Percentiles rank a stretch among this genome's conserved stretches.
Evolutionary conservation across 176 grass and related monocot genomes (phyloP).

Genomic region (Juncus inflexus): DNA sequence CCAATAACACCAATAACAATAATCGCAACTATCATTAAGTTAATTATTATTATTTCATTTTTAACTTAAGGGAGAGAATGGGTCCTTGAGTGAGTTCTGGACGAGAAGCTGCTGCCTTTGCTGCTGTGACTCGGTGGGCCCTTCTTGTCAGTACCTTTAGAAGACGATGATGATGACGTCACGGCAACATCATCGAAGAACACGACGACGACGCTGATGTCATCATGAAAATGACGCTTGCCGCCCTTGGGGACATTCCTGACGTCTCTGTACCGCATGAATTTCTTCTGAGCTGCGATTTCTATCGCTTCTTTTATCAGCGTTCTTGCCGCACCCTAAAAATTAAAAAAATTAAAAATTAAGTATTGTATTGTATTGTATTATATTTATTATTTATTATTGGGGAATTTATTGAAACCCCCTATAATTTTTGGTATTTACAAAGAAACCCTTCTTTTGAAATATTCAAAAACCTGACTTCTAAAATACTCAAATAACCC

Average conservation of each 20-base stretch:
- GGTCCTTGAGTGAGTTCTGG: not conserved
- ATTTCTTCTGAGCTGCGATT: slow-evolving; percentile 36
- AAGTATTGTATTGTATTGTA: slow-evolving; percentile 15
- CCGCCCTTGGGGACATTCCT: slow-evolving; percentile 31
- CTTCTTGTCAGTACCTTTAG: not conserved
- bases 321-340: slow-evolving; percentile 39
- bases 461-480: too few relatives aligned
- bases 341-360: not conserved
- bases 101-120: not conserved
- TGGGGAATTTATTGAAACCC: not conserved
- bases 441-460: too few relatives aligned
- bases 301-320: slow-evolving; percentile 35
- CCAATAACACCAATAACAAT: not conserved
- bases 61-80: not conserved
- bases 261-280: slow-evolving; percentile 41
- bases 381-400: not conserved
- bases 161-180: too few relatives aligned
- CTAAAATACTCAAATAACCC: too few relatives aligned
- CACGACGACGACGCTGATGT: slow-evolving; percentile 48
- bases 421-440: too few relatives aligned
- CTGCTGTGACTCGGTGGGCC: too few relatives aligned
- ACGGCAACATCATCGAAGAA: slow-evolving; percentile 29
- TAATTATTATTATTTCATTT: too few relatives aligned
- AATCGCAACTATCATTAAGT: too few relatives aligned
- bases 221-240: slow-evolving; percentile 53